phyloP scores from a whole-genome alignment of 192 early-diverging fungal species.

The Podila minutissima region DNA sequence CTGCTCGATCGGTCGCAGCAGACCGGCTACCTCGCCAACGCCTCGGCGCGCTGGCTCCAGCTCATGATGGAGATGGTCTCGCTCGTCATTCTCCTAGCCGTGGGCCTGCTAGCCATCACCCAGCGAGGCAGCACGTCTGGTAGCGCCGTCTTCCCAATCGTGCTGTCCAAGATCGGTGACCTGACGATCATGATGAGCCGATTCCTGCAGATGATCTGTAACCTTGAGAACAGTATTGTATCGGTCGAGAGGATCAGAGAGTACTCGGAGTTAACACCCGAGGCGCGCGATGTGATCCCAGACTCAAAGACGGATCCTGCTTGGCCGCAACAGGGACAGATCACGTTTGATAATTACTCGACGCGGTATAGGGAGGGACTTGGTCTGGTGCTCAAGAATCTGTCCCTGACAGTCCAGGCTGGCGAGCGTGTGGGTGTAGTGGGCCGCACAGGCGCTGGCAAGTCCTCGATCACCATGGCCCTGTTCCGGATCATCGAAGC shows the following conservation, averaged over 20 bases:
- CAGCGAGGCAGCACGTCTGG: conserved; percentile 56
- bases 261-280: conserved; percentile 76
- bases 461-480: conserved; percentile 74
- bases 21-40: conserved; percentile 73
- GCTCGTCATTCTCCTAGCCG: conserved; percentile 74
- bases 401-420: conserved; percentile 16
- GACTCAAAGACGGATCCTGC: conserved; percentile 55
- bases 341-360: conserved; percentile 74
- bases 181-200: conserved; percentile 79
- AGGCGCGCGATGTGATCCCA: conserved; percentile 75
- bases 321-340: conserved; percentile 77
- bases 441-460: conserved; percentile 76
- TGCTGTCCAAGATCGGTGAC: conserved; percentile 66
- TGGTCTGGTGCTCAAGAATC: conserved; percentile 58
- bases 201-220: conserved; percentile 80
- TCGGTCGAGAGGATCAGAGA: conserved; percentile 84
- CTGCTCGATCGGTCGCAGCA: conserved; percentile 76
- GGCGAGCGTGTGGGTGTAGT: conserved; percentile 48
- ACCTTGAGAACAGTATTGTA: conserved; percentile 74
- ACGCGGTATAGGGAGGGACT: conserved; percentile 79
- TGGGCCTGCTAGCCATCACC: conserved; percentile 72
- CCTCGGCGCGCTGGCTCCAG: conserved; percentile 67
- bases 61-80: conserved; percentile 81
- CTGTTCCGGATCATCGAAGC: conserved; percentile 78
- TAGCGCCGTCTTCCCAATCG: conserved; percentile 55